A percentile compares a stretch with the other conserved stretches of the same genome.
Conservation (phyloP, 106 monocot species). For the Posidonia australis region DNA sequence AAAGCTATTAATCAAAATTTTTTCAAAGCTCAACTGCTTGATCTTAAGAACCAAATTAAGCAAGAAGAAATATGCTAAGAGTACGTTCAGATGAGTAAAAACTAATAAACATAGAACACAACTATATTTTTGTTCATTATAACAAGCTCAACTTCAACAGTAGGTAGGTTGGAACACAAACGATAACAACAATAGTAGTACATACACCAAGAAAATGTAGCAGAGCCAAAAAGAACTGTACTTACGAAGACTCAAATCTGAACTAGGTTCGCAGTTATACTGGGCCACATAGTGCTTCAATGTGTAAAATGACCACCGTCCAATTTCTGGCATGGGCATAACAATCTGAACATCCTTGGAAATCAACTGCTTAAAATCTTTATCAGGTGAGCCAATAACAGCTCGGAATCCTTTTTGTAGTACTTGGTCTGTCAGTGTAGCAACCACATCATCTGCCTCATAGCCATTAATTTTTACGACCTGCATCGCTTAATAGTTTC, state of each 20-base stretch:
- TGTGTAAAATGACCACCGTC: constrained; percentile 89
- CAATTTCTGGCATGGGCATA: constrained; percentile 82
- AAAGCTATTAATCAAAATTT: too few relatives aligned
- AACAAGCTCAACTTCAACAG: not conserved
- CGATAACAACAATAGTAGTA: too few relatives aligned
- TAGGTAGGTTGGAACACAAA: not conserved
- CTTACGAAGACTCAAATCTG: constrained; percentile 95
- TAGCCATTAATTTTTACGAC: constrained; percentile 73
- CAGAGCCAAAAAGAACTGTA: constrained; percentile 8
- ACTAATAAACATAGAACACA: too few relatives aligned
- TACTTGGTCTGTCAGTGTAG: constrained; percentile 62
- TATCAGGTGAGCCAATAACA: constrained; percentile 94
- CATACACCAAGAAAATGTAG: too few relatives aligned
- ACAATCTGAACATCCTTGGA: constrained; percentile 84
- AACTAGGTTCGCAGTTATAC: constrained; percentile 67
- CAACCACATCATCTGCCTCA: constrained; percentile 95
- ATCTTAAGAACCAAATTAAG: too few relatives aligned
- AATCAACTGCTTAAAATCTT: constrained; percentile 98
- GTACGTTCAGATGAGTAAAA: too few relatives aligned
- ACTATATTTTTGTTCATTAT: too few relatives aligned
- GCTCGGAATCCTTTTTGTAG: constrained; percentile 55
- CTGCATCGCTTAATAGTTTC: constrained; percentile 42
- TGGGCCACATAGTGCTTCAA: constrained; percentile 79
- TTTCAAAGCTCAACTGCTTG: too few relatives aligned
- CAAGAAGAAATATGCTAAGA: too few relatives aligned